These are phyloP conservation scores for Rhodotorula taiwanensis DNA, from an alignment of 768 basidiomycete genomes.

Conservation along the genomic window DNA sequence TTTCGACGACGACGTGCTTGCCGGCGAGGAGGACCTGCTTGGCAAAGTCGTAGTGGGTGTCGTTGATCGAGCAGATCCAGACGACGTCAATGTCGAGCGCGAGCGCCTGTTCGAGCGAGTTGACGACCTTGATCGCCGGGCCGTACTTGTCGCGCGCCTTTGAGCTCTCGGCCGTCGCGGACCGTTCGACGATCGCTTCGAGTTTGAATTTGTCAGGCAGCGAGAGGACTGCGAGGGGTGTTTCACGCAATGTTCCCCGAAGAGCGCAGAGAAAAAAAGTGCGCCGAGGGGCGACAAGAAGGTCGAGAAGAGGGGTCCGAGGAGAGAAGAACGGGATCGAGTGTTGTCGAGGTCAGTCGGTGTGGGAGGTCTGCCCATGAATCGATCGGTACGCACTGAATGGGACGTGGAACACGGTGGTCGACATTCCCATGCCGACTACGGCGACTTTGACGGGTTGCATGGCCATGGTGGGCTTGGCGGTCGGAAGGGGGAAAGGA, in stretches of 20 bases:
- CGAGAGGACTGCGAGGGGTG: slow-evolving; percentile 50
- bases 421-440: slow-evolving; percentile 33
- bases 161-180: slow-evolving; percentile 51
- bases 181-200: slow-evolving; percentile 67
- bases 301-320: background rate
- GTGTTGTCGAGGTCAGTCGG: no score
- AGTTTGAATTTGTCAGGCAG: slow-evolving; percentile 62
- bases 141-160: slow-evolving; percentile 60
- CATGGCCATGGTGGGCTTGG: background rate
- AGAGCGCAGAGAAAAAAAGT: no score
- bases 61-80: slow-evolving; percentile 64
- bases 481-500: background rate
- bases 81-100: slow-evolving; percentile 57
- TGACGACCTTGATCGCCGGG: slow-evolving; percentile 53
- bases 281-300: background rate
- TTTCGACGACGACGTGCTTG: slow-evolving; percentile 62
- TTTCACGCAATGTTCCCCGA: background rate
- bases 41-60: slow-evolving; percentile 66
- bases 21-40: slow-evolving; percentile 46
- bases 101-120: slow-evolving; percentile 57
- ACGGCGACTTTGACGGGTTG: slow-evolving; percentile 23
- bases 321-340: background rate
- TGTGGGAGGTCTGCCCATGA: background rate
- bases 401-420: slow-evolving; percentile 65
- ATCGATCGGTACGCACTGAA: slow-evolving; percentile 45